Evolutionary conservation across 2,329 filamentous ascomycete genomes (phyloP).

Genomic region (Verticillium dahliae): DNA sequence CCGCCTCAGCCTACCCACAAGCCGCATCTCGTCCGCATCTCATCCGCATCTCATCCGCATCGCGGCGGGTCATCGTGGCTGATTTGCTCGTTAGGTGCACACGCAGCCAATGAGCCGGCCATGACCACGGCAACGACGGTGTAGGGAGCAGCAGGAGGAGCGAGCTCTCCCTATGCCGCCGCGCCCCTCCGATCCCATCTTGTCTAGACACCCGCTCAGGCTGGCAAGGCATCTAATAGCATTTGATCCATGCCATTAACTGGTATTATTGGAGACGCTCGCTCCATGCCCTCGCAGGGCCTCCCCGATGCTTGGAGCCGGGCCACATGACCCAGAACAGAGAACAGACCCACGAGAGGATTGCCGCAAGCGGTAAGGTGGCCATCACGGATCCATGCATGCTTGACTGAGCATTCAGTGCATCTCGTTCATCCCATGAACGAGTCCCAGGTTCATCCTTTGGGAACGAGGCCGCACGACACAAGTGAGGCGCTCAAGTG

Average conservation of each 20-base stretch:
- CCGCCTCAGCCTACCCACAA: not conserved
- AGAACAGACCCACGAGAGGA: not conserved
- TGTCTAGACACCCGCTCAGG: not conserved
- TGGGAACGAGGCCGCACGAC: not conserved
- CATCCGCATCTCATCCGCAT: not conserved
- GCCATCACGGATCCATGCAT: not conserved
- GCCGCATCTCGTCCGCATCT: not conserved
- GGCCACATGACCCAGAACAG: not conserved
- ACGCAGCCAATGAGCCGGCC: not conserved
- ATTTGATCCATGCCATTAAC: not conserved
- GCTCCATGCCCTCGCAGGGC: not conserved
- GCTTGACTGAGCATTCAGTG: not conserved
- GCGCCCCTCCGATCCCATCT: no score
- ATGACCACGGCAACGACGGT: not conserved
- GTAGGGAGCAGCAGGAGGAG: not conserved
- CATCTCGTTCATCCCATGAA: not conserved
- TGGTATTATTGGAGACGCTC: not conserved
- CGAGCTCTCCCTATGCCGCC: no score
- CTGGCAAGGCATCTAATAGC: not conserved
- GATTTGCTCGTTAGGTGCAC: not conserved
- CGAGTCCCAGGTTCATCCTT: not conserved
- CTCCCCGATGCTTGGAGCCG: not conserved
- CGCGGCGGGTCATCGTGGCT: not conserved
- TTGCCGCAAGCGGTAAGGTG: not conserved
- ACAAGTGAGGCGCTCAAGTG: not conserved